These are phyloP conservation scores for Starmera amethionina DNA, from an alignment of 805 yeast genomes.

Conservation along the genomic window DNA sequence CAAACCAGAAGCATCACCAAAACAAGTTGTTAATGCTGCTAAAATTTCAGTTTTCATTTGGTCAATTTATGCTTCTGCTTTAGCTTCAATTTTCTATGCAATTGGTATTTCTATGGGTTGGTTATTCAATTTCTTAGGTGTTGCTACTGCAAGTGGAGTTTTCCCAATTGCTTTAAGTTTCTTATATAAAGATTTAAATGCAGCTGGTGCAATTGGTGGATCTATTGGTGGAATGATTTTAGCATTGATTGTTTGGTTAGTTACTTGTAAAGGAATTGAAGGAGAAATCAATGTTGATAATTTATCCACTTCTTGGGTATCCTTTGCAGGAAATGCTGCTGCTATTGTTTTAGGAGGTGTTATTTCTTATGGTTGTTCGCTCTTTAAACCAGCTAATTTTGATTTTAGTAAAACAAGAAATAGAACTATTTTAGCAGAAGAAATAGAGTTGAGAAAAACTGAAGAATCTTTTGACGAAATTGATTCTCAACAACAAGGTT, in stretches of 20 bases:
- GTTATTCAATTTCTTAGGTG: slow-evolving; percentile 32
- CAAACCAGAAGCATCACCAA: slow-evolving; percentile 31
- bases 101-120: slow-evolving; percentile 28
- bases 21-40: slow-evolving; percentile 30
- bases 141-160: slow-evolving; percentile 31
- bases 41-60: slow-evolving; percentile 32
- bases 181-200: slow-evolving; percentile 28
- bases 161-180: slow-evolving; percentile 28
- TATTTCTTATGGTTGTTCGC: slow-evolving; percentile 21
- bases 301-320: slow-evolving; percentile 28
- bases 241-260: slow-evolving; percentile 29
- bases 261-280: slow-evolving; percentile 23
- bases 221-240: slow-evolving; percentile 26
- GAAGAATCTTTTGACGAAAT: background rate
- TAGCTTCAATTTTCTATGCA: slow-evolving; percentile 27
- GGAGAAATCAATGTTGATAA: slow-evolving; percentile 27
- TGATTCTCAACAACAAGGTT: slow-evolving; percentile 1
- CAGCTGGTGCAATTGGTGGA: slow-evolving; percentile 28
- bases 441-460: background rate
- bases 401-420: slow-evolving; percentile 26
- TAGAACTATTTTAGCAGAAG: slow-evolving; percentile 19
- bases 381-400: slow-evolving; percentile 30
- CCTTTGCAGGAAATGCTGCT: slow-evolving; percentile 30
- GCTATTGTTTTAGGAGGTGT: slow-evolving; percentile 29
- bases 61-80: slow-evolving; percentile 25